phyloP scores from a whole-genome alignment of 768 basidiomycete species.

The Pleurotus giganteus region DNA sequence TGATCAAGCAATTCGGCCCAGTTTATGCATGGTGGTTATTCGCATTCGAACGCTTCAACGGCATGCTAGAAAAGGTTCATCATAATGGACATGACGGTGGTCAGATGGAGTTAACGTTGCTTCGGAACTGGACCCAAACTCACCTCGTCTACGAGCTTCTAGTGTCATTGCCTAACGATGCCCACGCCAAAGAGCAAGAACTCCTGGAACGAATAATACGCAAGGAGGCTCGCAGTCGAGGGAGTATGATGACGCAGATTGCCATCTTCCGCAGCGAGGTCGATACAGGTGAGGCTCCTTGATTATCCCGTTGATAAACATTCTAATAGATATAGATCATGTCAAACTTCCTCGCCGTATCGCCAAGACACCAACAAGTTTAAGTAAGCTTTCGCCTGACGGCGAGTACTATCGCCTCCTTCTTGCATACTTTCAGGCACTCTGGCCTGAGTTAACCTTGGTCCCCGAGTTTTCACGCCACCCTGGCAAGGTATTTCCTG shows the following conservation, averaged over 20 bases:
- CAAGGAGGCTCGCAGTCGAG: no score
- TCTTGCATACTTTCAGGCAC: constrained; percentile 2
- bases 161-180: constrained; percentile 16
- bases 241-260: no score
- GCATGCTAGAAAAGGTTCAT: constrained; percentile 29
- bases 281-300: no score
- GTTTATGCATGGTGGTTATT: constrained; percentile 35
- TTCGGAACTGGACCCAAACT: constrained; percentile 25
- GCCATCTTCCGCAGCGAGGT: no score
- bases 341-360: no score
- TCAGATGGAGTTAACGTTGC: constrained; percentile 26
- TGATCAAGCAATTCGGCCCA: constrained; percentile 25
- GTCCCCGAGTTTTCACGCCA: constrained; percentile 3
- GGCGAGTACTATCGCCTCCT: constrained; percentile 9
- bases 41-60: constrained; percentile 32
- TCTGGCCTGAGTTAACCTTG: constrained; percentile 14
- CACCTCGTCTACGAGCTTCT: constrained; percentile 24
- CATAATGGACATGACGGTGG: constrained; percentile 29
- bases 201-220: no score
- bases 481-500: not conserved
- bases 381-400: no score
- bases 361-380: no score
- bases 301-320: no score
- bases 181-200: constrained; percentile 8
- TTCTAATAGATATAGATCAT: no score